Conservation (phyloP, 2,329 filamentous ascomycete genomes). For the Colletotrichum liaoningense region DNA sequence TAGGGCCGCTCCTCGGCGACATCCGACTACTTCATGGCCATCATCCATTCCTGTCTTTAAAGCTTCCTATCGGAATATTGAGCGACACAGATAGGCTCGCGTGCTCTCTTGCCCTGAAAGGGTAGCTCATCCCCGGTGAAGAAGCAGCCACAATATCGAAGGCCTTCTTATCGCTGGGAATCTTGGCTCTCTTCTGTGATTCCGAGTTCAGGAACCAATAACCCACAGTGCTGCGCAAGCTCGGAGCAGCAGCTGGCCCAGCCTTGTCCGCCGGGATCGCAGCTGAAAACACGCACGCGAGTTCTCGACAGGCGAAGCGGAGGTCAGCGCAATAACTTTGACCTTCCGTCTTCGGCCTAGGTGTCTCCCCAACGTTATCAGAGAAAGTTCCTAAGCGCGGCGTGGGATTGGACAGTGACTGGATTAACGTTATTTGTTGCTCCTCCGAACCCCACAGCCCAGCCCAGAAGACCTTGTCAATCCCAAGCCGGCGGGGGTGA, state of each 20-base stretch:
- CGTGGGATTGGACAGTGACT: constrained; percentile 7
- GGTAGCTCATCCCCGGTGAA: constrained; percentile 9
- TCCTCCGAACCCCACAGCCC: constrained; percentile 8
- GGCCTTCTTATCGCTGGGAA: constrained; percentile 1
- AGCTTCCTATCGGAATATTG: background rate
- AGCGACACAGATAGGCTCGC: background rate
- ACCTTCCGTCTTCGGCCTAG: constrained; percentile 31
- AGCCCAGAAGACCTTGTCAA: constrained; percentile 1
- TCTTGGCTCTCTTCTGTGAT: background rate
- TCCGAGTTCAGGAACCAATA: background rate
- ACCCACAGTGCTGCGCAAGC: background rate
- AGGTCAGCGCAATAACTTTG: background rate
- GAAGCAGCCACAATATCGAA: background rate
- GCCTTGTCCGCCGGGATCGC: constrained; percentile 1
- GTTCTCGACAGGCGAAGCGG: constrained; percentile 7
- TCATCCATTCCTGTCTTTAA: background rate
- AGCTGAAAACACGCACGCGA: background rate
- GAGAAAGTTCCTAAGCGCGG: background rate
- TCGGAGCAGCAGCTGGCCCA: background rate
- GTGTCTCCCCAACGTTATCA: constrained; percentile 16
- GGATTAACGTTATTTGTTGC: constrained; percentile 30
- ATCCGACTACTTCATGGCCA: background rate
- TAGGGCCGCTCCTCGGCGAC: constrained; percentile 11
- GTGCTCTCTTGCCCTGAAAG: constrained; percentile 26
- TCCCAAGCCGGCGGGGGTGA: background rate